These are phyloP conservation scores for Nitzschia palea DNA, from an alignment of 108 stramenopile species.

Conservation along the genomic window DNA sequence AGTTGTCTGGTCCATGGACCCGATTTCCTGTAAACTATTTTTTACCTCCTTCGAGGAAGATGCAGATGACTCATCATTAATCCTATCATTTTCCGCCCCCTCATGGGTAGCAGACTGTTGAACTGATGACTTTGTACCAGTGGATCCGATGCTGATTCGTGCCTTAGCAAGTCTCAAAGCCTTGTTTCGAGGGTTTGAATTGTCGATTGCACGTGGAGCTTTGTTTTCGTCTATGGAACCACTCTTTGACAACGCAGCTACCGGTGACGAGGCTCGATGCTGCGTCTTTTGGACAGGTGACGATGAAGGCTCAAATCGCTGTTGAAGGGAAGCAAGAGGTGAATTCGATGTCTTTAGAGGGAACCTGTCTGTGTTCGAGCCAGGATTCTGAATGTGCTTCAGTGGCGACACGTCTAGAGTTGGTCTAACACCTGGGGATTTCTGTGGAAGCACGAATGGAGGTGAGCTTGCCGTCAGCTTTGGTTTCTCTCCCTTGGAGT, in stretches of 20 bases:
- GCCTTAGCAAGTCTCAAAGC: slow-evolving; percentile 9
- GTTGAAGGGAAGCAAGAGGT: neutral
- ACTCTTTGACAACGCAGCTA: neutral
- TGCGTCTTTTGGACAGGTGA: neutral
- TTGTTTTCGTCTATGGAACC: slow-evolving; percentile 7
- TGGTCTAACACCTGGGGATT: neutral
- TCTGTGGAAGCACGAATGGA: neutral
- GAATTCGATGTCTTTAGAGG: neutral
- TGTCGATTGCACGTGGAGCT: neutral
- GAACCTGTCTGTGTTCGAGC: neutral
- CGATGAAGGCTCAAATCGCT: neutral
- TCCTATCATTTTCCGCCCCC: too few relatives aligned
- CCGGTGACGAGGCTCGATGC: neutral
- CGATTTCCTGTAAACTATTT: too few relatives aligned
- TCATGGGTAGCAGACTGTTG: too few relatives aligned
- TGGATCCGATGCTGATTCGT: neutral
- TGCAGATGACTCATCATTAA: too few relatives aligned
- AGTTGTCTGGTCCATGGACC: too few relatives aligned
- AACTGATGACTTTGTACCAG: slow-evolving; percentile 14
- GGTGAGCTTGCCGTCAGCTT: too few relatives aligned
- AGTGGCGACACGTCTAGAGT: slow-evolving; percentile 5
- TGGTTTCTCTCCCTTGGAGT: too few relatives aligned
- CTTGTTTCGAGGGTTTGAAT: neutral
- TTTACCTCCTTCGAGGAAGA: too few relatives aligned
- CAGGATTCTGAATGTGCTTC: slow-evolving; percentile 22